Percentiles rank a stretch among this genome's conserved stretches.
Conservation (phyloP, 768 basidiomycete genomes). For the Termitomyces heimii region DNA sequence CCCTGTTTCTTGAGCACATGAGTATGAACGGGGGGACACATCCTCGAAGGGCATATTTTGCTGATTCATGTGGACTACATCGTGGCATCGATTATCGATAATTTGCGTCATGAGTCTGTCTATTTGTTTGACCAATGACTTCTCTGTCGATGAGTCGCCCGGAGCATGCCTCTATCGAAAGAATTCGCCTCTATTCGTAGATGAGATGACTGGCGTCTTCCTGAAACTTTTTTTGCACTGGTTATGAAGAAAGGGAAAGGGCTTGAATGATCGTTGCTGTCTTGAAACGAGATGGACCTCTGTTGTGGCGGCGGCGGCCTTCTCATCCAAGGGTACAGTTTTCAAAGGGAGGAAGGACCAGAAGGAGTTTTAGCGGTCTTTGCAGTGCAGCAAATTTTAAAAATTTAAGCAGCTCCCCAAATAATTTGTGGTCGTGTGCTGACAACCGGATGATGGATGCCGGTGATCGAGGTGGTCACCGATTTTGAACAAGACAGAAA, state of each 20-base stretch:
- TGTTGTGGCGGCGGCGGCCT: background rate
- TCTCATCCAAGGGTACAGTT: background rate
- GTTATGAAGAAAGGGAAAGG: no score
- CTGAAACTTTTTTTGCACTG: background rate
- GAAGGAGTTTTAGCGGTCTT: background rate
- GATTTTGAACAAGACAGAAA: background rate
- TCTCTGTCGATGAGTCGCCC: background rate
- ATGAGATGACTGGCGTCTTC: background rate
- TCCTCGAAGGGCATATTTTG: background rate
- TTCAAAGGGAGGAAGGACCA: background rate
- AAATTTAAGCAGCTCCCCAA: background rate
- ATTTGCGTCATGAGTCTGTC: background rate
- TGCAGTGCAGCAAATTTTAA: background rate
- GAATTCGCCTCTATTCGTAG: background rate
- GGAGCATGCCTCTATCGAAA: background rate
- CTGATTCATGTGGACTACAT: background rate
- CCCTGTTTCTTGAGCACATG: background rate
- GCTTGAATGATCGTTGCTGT: background rate
- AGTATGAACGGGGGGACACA: no score
- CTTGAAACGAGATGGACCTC: background rate
- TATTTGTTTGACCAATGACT: background rate
- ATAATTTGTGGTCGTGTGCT: slow-evolving; percentile 1
- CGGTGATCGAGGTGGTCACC: slow-evolving; percentile 1
- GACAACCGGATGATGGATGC: background rate
- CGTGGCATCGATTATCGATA: background rate